Evolutionary conservation across 2,329 filamentous ascomycete species (phyloP), one percentile per base, ranked within the genome.

Genomic region (Saccharata proteae): DNA sequence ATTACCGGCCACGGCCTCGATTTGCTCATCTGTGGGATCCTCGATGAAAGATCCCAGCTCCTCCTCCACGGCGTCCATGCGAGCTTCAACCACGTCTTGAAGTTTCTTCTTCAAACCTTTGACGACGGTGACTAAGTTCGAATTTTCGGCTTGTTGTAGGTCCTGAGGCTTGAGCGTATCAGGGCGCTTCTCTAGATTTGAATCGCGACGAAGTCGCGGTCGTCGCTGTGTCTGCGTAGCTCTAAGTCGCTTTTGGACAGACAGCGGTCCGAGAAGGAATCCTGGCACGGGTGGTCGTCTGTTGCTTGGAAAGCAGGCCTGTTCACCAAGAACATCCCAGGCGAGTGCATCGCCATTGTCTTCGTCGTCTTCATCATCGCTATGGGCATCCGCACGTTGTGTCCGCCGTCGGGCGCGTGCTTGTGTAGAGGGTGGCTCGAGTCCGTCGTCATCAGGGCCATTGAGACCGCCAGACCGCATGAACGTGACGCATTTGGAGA

Each of bases 211-310:
- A 40, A 88, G 73, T 1, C 74, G 71, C 0, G 76, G 80, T 45
- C 71, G 75, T 23, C 85, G 73, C 47, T 84, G 78, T 4, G 71
- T 70, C 13, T 76, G 58, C 6, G 74, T 58, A 41, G 77, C 76
- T 10, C 86, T 75, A 6, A 69, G 64, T 47, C 83, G 84, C 54
- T 92, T 94, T 53, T 94, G 81, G 0, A 93, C 73, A 0, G 85
- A 92, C 2, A 96, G 61, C 0, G 88, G 88, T 0, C 90, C 88
- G 0, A 94, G 72, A 5, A 98, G 67, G 46, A 94, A 93, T 2
- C 82, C 79, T 0, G 82, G 74, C 3, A 90, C 67, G 1, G 80
- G 71, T 0, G 88, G 86, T 8, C 88, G 74, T 15, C 69, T 62
- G 38, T 81, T 80, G 45, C 72, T 63, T 1, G 78, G 80, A 34